These are phyloP conservation scores for Stylosanthes scabra DNA, from an alignment of 331 rosid genomes.

Conservation along the genomic window DNA sequence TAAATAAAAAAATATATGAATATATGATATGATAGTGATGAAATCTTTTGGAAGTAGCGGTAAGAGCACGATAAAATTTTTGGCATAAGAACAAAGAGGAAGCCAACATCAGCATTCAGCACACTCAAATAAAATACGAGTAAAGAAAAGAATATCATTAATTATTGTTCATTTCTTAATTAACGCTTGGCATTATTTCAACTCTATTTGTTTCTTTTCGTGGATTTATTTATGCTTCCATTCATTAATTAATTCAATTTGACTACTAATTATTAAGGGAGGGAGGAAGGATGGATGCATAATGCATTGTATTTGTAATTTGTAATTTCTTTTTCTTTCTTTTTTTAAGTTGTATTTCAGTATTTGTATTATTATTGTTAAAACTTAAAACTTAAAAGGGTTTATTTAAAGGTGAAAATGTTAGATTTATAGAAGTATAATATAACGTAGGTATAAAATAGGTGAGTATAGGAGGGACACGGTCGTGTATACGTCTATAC, in stretches of 20 bases:
- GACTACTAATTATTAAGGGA: background rate
- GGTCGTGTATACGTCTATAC: constrained; percentile 21
- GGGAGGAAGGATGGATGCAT: background rate
- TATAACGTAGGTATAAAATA: too few species aligned
- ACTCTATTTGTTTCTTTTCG: constrained; percentile 11
- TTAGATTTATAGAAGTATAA: too few species aligned
- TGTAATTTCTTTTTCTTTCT: background rate
- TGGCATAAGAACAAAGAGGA: background rate
- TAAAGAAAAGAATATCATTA: background rate
- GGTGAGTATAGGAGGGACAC: background rate
- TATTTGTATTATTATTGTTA: too few species aligned
- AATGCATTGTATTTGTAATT: background rate
- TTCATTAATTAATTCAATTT: background rate
- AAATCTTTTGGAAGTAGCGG: too few species aligned
- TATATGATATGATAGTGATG: too few species aligned
- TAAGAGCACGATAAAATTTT: too few species aligned
- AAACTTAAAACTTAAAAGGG: too few species aligned
- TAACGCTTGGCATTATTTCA: background rate
- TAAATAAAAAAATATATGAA: too few species aligned
- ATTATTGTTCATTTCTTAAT: background rate
- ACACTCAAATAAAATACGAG: background rate
- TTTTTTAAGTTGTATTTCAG: too few species aligned
- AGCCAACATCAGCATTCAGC: background rate
- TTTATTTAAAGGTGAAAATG: too few species aligned
- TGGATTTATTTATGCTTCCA: background rate